Evolutionary conservation across 345 rosid genomes (phyloP), one percentile per base, ranked within the genome.

Genomic region (Citrus glauca): DNA sequence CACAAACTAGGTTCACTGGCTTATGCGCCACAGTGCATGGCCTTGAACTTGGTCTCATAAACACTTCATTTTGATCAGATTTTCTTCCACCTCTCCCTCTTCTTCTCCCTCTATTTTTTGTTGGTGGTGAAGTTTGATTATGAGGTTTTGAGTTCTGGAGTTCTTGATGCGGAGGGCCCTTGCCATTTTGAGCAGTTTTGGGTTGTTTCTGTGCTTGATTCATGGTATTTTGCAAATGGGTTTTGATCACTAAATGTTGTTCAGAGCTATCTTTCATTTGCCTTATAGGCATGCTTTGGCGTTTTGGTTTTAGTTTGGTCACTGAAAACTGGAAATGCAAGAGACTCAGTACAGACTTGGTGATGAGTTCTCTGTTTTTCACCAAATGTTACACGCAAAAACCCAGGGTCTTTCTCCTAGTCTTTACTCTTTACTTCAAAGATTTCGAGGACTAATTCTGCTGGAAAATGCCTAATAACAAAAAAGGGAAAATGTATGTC

Each of bases 71-170:
- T 82, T 92, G 99, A 81, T 97, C 99, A 74, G 95, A 94, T 81
- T 96, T 96, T 79, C 92, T 80, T 32, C 98, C 98, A 56, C 99
- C 99, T 75, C 99, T 89, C 14, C 98, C 93, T 80, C 98, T 90
- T 68, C 99, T 92, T 78, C 98, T 91, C 42, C 92, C 83, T 81
- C 86, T 89, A 50, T 80, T 90, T 83, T 87, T 92, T 0, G 87
- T 50, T 8, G 97, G 91, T 30, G 98, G 95, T 10, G 97, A 94
- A 63, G 88, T 72, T 82, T 88, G 91, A 82, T 66, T 85, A 66
- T 82, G 89, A 59, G 77, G 75, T 66, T 89, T 89, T 50, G 83
- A 61, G 79, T 75, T 79, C 28, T 81, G 82, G 62, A 84, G 38
- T 66, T 84, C 86, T 48, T 86, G 88, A 59, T 75, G 76, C 32